Base-by-base conservation (phyloP, 2,329 filamentous ascomycete genomes). In the Rhinocladiella similis region DNA sequence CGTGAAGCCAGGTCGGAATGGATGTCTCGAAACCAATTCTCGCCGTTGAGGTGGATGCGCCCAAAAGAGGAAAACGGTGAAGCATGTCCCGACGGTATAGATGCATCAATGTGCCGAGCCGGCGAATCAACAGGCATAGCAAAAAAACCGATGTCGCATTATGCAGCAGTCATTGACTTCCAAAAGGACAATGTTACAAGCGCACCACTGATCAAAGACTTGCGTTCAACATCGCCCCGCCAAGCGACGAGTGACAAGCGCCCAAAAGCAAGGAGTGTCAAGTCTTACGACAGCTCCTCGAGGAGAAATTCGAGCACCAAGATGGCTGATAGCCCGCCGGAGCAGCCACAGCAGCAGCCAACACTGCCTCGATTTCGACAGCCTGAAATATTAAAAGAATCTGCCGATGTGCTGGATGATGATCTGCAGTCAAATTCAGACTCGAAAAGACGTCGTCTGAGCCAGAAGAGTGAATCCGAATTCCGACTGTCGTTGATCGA, bases 1-100 rank as follows among this genome's bases (percentile, higher is more conserved):
- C 33, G 53, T 50, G 59, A 61, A 38, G 59, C 59, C 4, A 18
- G 52, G 36, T 56, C 55, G 19, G 52, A 61, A 58, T 56, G 59
- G 55, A 33, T 58, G 12, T 58, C 52, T 38, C 52, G 59, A 29
- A 61, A 61, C 36, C 59, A 54, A 22, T 53, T 57, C 47, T 58
- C 50, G 33, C 53, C 59, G 16, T 43, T 61, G 46, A 55, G 59
- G 27, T 58, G 59, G 59, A 58, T 61, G 59, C 52, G 43, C 20
- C 59, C 59, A 7, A 61, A 61, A 51, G 45, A 47, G 50, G 53
- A 56, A 33, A 53, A 53, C 27, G 36, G 16, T 13, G 47, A 52
- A 25, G 33, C 39, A 47, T 42, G 38, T 54, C 22, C 48, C 53
- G 51, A 49, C 18, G n/a, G 25, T 22, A 19, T 52, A 27, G 27